Evolutionary conservation across 352 stramenopile genomes (phyloP), one percentile per base, ranked within the genome.

Genomic region (Phytopythium chamaehyphon): DNA sequence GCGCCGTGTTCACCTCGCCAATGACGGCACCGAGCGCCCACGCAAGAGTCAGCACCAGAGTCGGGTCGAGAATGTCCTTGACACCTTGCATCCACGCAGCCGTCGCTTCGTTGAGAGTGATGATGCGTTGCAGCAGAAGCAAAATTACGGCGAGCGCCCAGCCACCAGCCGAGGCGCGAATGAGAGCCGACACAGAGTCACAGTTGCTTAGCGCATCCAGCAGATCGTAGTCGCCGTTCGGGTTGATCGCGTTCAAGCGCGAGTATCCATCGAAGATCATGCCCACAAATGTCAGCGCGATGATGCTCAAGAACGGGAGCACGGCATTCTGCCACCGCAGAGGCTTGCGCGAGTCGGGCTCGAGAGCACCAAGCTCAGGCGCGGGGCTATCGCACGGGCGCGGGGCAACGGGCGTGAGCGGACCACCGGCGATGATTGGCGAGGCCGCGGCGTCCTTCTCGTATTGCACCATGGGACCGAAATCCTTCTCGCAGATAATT

Each of bases 31-130:
- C 86, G 19, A 97, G 76, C 28, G 90, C 87, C 88, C 87, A 97
- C 9, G 90, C 89, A 3, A 97, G 76, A 14, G 90, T 75, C 10
- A 97, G 73, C 57, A 97, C 83, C 15, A 97, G 60, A 40, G 90
- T 93, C 26, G 90, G 87, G 60, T 95, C 86, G 16, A 97, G 55
- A n/a, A 97, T 88, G 40, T 95, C 86, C 65, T 95, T 96, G 22
- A 96, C 83, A 24, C 90, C 90, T 59, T 96, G 80, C 67, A 96
- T 88, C 73, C 88, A 95, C 21, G 80, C 86, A 43, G 94, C 91
- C 3, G 93, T 93, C 19, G 82, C 86, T 55, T 96, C 79, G 35
- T 90, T 75, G 37, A 96, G 69, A 21, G 76, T 88, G 24, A 97
- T 83, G 48, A 97, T 94, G 38, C 75, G 77, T 54, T 93, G 83